Evolutionary conservation across 2,329 filamentous ascomycete genomes (phyloP).

Genomic region (Arthrinium puccinioides): DNA sequence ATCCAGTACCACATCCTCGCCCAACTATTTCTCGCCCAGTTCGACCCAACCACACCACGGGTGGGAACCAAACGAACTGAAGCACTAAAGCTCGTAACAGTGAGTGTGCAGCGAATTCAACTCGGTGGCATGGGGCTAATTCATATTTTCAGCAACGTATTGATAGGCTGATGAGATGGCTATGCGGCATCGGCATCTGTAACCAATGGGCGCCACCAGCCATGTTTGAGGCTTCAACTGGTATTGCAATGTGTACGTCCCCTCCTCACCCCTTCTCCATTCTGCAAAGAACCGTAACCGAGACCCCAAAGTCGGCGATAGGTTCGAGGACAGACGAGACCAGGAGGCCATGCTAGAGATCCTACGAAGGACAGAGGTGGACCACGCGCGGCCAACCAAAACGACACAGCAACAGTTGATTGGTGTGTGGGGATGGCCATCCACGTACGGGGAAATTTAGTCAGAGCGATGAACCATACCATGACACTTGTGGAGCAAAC

Average conservation of each 20-base stretch:
- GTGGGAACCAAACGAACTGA: conserved; percentile 32
- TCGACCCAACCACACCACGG: conserved; percentile 45
- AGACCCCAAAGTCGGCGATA: conserved; percentile 33
- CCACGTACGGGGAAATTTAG: conserved; percentile 11
- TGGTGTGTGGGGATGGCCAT: conserved; percentile 40
- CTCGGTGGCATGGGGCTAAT: background rate
- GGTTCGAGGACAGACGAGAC: conserved; percentile 35
- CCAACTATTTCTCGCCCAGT: conserved; percentile 47
- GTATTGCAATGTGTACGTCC: conserved; percentile 44
- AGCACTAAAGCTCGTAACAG: conserved; percentile 31
- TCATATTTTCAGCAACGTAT: conserved; percentile 29
- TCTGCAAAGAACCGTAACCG: too few relatives aligned
- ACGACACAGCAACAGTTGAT: conserved; percentile 38
- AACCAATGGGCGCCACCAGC: conserved; percentile 49
- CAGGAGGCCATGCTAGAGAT: conserved; percentile 41
- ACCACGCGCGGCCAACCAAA: conserved; percentile 46
- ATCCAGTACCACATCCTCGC: conserved; percentile 54
- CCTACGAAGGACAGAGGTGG: conserved; percentile 37
- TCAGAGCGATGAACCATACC: too few relatives aligned
- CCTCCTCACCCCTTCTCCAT: too few relatives aligned
- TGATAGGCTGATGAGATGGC: conserved; percentile 37
- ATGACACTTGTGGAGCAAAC: too few relatives aligned
- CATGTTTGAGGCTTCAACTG: conserved; percentile 49
- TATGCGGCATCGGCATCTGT: conserved; percentile 52
- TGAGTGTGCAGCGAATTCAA: conserved; percentile 15